These are phyloP conservation scores for Tylopilus vinaceipallidus DNA, from an alignment of 768 basidiomycete species.

Conservation along the genomic window DNA sequence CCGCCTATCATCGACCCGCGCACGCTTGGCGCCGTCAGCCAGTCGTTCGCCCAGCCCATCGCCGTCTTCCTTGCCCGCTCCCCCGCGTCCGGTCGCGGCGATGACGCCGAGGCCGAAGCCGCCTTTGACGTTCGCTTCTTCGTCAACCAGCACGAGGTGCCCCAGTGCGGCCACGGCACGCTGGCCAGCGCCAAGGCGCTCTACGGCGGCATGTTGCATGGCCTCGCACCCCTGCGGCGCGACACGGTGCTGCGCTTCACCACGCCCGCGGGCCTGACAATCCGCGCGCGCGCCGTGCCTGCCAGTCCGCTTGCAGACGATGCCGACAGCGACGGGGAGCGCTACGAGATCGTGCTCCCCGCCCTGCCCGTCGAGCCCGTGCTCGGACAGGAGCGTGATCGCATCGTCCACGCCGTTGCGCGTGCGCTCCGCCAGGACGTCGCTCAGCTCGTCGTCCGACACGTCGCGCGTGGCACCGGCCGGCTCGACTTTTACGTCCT, in stretches of 20 bases:
- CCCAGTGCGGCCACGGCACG: conserved; percentile 45
- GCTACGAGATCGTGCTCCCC: conserved; percentile 39
- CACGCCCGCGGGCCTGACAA: conserved; percentile 30
- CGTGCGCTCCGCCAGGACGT: conserved; percentile 36
- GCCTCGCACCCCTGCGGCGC: background rate
- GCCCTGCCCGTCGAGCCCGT: conserved; percentile 25
- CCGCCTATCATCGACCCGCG: background rate
- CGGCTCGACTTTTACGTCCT: conserved; percentile 38
- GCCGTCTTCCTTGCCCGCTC: conserved; percentile 34
- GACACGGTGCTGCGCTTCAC: conserved; percentile 27
- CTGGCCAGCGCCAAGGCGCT: conserved; percentile 44
- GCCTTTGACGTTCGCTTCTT: conserved; percentile 42
- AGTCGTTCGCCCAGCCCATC: conserved; percentile 48
- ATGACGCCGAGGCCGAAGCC: conserved; percentile 2
- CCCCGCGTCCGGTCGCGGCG: too few relatives aligned
- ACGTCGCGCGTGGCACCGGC: conserved; percentile 36
- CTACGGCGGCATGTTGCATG: conserved; percentile 11
- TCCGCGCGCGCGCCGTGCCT: conserved; percentile 13
- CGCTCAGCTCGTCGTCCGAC: conserved; percentile 34
- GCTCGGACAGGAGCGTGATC: conserved; percentile 29
- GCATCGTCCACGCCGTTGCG: conserved; percentile 30
- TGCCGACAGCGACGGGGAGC: conserved; percentile 5
- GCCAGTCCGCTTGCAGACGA: background rate
- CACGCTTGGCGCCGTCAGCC: conserved; percentile 31
- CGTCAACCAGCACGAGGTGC: conserved; percentile 29